Evolutionary conservation across 495 filamentous ascomycete genomes (phyloP).

Genomic region (Hyphodiscus hymeniophilus): DNA sequence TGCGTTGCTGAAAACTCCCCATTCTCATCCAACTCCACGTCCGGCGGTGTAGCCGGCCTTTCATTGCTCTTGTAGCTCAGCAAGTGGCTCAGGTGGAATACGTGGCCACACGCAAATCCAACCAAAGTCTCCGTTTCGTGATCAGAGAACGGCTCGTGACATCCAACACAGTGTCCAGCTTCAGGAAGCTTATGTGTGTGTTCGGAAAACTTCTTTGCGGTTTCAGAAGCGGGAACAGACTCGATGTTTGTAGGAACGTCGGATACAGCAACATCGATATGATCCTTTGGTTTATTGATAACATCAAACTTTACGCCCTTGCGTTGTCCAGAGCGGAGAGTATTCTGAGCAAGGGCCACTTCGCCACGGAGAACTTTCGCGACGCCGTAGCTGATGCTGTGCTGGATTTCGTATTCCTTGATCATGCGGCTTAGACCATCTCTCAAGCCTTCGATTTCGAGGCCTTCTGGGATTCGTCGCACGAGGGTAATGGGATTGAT

Average conservation of each 20-base stretch:
- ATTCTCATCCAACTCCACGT: conserved; percentile 33
- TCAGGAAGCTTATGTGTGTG: conserved; percentile 18
- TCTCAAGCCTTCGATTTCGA: conserved; percentile 82
- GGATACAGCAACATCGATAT: conserved; percentile 30
- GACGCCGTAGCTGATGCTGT: conserved; percentile 81
- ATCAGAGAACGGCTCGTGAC: conserved; percentile 48
- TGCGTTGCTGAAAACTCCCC: conserved; percentile 37
- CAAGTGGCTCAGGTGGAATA: conserved; percentile 82
- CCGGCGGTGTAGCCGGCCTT: conserved; percentile 29
- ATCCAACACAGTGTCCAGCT: conserved; percentile 54
- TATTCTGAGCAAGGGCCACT: conserved; percentile 74
- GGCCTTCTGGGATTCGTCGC: conserved; percentile 78
- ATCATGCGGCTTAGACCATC: conserved; percentile 81
- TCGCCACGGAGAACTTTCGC: conserved; percentile 80
- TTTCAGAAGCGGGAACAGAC: conserved; percentile 6
- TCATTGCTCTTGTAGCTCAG: conserved; percentile 37
- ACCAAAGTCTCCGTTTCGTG: conserved; percentile 71
- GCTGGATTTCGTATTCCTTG: conserved; percentile 88
- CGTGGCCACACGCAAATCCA: conserved; percentile 85
- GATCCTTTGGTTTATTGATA: conserved; percentile 31
- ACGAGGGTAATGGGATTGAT: conserved; percentile 88
- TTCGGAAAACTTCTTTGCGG: conserved; percentile 6
- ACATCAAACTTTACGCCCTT: conserved; percentile 87
- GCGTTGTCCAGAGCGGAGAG: conserved; percentile 64
- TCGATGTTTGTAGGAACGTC: conserved; percentile 18